These are phyloP conservation scores for Aspergillus nanangensis DNA, from an alignment of 495 filamentous ascomycete genomes.

Conservation along the genomic window DNA sequence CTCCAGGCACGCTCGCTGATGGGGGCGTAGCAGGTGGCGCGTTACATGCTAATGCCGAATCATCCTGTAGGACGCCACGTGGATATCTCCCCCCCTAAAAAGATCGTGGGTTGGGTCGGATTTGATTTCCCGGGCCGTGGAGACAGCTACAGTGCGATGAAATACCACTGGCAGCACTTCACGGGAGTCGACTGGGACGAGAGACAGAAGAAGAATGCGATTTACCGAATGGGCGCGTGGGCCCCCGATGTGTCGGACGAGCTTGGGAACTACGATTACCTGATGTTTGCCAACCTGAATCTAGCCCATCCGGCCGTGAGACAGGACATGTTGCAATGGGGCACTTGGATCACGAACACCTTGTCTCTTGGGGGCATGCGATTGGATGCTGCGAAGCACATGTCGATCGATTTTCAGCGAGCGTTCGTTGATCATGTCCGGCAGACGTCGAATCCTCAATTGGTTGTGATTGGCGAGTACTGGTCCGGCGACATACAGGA, in stretches of 20 bases:
- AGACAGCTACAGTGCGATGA: conserved; percentile 53
- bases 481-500: conserved; percentile 58
- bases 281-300: conserved; percentile 66
- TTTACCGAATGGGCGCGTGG: conserved; percentile 70
- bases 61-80: conserved; percentile 39
- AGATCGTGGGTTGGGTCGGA: conserved; percentile 65
- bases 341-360: conserved; percentile 56
- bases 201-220: conserved; percentile 52
- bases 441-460: conserved; percentile 40
- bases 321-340: conserved; percentile 62
- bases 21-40: background rate
- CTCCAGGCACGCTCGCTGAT: background rate
- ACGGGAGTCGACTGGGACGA: conserved; percentile 66
- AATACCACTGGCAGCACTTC: conserved; percentile 70
- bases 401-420: conserved; percentile 57
- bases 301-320: conserved; percentile 61
- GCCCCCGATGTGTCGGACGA: conserved; percentile 58
- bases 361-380: conserved; percentile 63
- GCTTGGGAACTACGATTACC: conserved; percentile 70
- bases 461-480: conserved; percentile 71
- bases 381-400: conserved; percentile 72
- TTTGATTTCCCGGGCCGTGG: conserved; percentile 63
- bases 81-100: conserved; percentile 50
- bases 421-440: conserved; percentile 55
- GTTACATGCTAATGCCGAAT: background rate